phyloP scores from a whole-genome alignment of 176 grass and related monocot genomes.

The Tillandsia leiboldiana region DNA sequence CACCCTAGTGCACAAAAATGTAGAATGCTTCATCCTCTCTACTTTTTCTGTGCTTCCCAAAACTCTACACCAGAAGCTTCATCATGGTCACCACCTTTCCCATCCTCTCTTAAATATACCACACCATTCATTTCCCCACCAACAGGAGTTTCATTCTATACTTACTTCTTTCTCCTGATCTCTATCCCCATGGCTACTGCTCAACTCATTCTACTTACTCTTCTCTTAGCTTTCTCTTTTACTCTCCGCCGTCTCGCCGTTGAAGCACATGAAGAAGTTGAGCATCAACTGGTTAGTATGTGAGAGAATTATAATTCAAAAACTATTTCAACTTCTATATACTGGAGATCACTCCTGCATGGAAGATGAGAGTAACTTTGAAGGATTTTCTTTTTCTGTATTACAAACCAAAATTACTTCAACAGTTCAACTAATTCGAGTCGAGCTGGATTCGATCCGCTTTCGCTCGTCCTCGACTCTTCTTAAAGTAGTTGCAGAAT shows the following conservation, averaged over 20 bases:
- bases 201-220: neutral
- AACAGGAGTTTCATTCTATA: neutral
- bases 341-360: no score
- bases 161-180: neutral
- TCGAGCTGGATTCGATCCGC: no score
- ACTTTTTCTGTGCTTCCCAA: neutral
- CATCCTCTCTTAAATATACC: neutral
- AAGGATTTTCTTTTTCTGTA: no score
- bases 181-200: neutral
- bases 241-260: neutral
- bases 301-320: no score
- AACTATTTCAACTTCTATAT: no score
- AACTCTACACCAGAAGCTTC: neutral
- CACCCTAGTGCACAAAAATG: neutral
- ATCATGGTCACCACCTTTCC: neutral
- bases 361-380: no score
- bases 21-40: neutral
- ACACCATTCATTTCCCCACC: neutral
- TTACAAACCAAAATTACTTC: no score
- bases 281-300: neutral
- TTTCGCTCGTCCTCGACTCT: no score
- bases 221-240: neutral
- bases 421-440: no score
- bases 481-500: no score
- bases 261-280: neutral